Evolutionary conservation across 345 rosid genomes (phyloP), one percentile per base, ranked within the genome.

Genomic region (Carallia pectinifolia): DNA sequence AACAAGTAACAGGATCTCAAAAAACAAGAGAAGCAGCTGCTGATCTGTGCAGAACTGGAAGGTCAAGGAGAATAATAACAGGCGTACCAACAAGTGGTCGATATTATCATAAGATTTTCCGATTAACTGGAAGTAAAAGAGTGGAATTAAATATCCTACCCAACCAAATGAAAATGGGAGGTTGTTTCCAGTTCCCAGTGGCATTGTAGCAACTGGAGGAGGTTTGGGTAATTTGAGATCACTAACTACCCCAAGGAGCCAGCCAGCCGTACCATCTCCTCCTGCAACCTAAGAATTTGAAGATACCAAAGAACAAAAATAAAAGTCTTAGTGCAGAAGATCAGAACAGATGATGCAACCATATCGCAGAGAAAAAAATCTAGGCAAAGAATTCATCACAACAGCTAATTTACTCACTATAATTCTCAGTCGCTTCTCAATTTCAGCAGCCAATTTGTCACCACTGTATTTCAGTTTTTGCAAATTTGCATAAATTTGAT

Each of bases 101-200:
- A 54, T 58, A 30, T 33, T 13, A 10, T 67, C 34, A 68, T 7
- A 47, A 72, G 10, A 58, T 8, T 37, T 18, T 9, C 15, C 27
- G 27, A 19, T 23, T 40, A 1, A 30, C 8, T 19, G 23, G 23
- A 23, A 23, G 64, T 10, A 62, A 36, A 16, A 15, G 15, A 33
- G 36, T 0, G 10, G 30, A 30, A 67, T 23, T 33, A 34, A 8
- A 4, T 12, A 69, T 12, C 81, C 16, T 81, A 89, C 91, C 91
- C 95, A 89, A 58, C 95, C 95, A 84, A 89, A 89, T 68, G 95
- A 77, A 74, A 85, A 89, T 3, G 88, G 91, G 23, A 89, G 86
- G 70, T 89, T 89, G 76, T 89, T 89, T 69, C 95, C 91, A 23
- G 95, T 89, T 79, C 95, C 91, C 54, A 89, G 37, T 3, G 95